A percentile compares a stretch with the other conserved stretches of the same genome.
These are phyloP conservation scores for Anisogramma anomala DNA, from an alignment of 2,329 filamentous ascomycete genomes.

Conservation along the genomic window DNA sequence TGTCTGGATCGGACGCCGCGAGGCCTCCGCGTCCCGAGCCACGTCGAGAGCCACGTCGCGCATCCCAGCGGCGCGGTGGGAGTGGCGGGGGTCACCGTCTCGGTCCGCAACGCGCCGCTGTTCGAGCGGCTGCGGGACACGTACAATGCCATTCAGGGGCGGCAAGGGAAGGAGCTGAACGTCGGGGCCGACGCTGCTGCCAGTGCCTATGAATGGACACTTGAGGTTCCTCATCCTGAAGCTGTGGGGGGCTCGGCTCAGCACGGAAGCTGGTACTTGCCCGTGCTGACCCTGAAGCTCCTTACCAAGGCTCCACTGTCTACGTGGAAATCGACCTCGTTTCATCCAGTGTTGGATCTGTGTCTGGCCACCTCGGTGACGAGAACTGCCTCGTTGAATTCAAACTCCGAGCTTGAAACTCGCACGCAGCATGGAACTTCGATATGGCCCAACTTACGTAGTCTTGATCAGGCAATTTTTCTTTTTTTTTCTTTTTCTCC, in stretches of 20 bases:
- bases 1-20: conserved; percentile 52
- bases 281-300: neutral
- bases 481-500: too few species aligned
- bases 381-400: neutral
- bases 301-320: neutral
- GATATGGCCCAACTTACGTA: too few species aligned
- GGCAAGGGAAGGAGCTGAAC: neutral
- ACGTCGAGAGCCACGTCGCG: conserved; percentile 23
- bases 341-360: neutral
- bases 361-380: neutral
- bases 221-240: neutral
- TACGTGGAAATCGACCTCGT: neutral
- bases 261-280: neutral
- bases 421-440: too few species aligned
- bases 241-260: neutral
- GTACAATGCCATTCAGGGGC: conserved; percentile 20
- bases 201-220: neutral
- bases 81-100: conserved; percentile 32
- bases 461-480: too few species aligned
- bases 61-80: conserved; percentile 44
- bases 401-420: neutral
- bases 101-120: conserved; percentile 19
- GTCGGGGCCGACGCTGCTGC: neutral
- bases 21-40: conserved; percentile 40
- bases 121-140: conserved; percentile 17